Evolutionary conservation across 1,139 yeast species (phyloP), one percentile per base, ranked within the genome.

Genomic region (Sugiyamaella grinbergsii): DNA sequence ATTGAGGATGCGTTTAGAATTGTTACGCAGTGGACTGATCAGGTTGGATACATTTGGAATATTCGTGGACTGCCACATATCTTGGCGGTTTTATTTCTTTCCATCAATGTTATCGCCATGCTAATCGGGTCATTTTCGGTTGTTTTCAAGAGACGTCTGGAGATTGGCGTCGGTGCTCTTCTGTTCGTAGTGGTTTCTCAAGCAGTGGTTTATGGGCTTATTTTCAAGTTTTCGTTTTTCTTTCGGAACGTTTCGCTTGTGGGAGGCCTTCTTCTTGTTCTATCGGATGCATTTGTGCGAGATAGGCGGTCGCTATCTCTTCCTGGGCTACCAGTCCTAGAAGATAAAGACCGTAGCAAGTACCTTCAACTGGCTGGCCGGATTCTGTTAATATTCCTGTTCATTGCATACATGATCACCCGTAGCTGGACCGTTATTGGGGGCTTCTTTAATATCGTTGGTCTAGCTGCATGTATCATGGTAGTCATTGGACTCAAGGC

Each of bases 401-500:
- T 93, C 68, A 73, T 89, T 58, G 93, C 96, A 4, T 93, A 90
- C 67, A 87, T 90, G 24, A 80, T 89, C 59, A 79, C 90, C 26
- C 84, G 88, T 50, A 76, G 81, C 41, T 87, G 91, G 88, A 80
- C 90, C 1, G 64, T 85, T 44, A 73, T 84, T 28, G 80, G 89
- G 54, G 67, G 85, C 24, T 60, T 87, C 34, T 79, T 90, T 47
- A 82, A 84, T 57, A 68, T 88, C 36, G 68, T 87, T 52, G 96
- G 96, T 4, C 78, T 87, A 49, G 68, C 77, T 29, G 79, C 86
- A 16, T 86, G 95, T 67, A 76, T 81, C 32, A 82, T 95, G 52
- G 93, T 93, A 56, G 90, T 88, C 34, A 81, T 93, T 59, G 98
- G 98, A 24, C 93, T 82, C 78, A 91, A 90, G 74, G 93, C 98